phyloP scores from a whole-genome alignment of 352 stramenopile genomes.

The Phytophthora pluvialis region DNA sequence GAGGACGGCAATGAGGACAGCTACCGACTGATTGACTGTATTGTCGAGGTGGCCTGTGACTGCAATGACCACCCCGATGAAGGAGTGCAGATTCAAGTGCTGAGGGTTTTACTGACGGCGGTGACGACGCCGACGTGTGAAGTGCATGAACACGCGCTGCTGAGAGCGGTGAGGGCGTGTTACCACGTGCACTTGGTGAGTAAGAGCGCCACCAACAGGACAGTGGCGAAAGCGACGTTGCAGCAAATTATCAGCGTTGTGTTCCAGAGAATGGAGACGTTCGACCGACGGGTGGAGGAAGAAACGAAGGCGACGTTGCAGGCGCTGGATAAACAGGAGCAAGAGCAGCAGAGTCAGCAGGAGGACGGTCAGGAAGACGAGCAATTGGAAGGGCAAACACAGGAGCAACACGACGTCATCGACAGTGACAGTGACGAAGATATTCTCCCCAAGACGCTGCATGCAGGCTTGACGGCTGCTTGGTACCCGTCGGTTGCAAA shows the following conservation, averaged over 20 bases:
- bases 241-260: conserved; percentile 97
- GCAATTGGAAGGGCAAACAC: conserved; percentile 7
- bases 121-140: conserved; percentile 91
- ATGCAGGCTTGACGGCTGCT: conserved; percentile 23
- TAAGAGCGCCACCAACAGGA: conserved; percentile 94
- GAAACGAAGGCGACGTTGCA: conserved; percentile 67
- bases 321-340: conserved; percentile 50
- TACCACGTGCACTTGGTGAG: conserved; percentile 97
- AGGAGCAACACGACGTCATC: conserved; percentile 23
- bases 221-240: conserved; percentile 97
- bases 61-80: conserved; percentile 93
- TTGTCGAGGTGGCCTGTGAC: conserved; percentile 90
- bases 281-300: conserved; percentile 77
- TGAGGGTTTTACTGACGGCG: conserved; percentile 91
- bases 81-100: conserved; percentile 93
- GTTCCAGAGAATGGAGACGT: conserved; percentile 97
- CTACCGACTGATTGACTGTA: conserved; percentile 86
- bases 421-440: conserved; percentile 37
- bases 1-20: conserved; percentile 32
- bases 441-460: conserved; percentile 6
- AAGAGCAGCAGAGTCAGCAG: conserved; percentile 22
- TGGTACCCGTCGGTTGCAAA: conserved; percentile 60
- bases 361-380: conserved; percentile 16
- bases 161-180: conserved; percentile 94
- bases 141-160: conserved; percentile 93